Evolutionary conservation across 164 flowering plant genomes (phyloP).

Genomic region (Vitis rupestris): DNA sequence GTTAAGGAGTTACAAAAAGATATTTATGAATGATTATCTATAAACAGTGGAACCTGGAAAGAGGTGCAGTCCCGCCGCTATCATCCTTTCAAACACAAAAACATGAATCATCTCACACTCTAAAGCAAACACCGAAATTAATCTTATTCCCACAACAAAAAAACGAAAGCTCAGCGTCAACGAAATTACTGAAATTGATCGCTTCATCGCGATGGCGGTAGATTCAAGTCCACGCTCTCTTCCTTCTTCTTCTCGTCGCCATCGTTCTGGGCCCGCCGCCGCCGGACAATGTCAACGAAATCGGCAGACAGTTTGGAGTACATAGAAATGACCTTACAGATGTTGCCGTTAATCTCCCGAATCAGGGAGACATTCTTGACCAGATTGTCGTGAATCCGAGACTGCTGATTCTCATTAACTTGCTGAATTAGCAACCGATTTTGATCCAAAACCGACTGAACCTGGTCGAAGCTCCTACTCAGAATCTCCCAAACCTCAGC

Average conservation of each 20-base stretch:
- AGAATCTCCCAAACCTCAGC: slow-evolving; percentile 47
- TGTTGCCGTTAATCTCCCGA: slow-evolving; percentile 51
- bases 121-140: not conserved
- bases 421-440: slow-evolving; percentile 53
- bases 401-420: slow-evolving; percentile 66
- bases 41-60: too few species aligned
- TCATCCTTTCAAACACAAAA: not conserved
- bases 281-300: slow-evolving; percentile 36
- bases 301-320: slow-evolving; percentile 51
- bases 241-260: not conserved
- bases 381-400: slow-evolving; percentile 51
- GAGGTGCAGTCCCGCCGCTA: slow-evolving; percentile 3
- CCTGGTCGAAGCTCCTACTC: slow-evolving; percentile 37
- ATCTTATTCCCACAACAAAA: not conserved
- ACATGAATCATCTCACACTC: not conserved
- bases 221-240: slow-evolving; percentile 8
- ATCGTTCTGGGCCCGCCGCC: slow-evolving; percentile 16
- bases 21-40: too few species aligned
- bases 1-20: too few species aligned
- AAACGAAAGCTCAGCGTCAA: not conserved
- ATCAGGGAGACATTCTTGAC: slow-evolving; percentile 53
- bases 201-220: not conserved
- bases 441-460: slow-evolving; percentile 54
- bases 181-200: slow-evolving; percentile 6
- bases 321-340: slow-evolving; percentile 44